These are phyloP conservation scores for Calocybe cyanea DNA, from an alignment of 768 basidiomycete species.

Conservation along the genomic window DNA sequence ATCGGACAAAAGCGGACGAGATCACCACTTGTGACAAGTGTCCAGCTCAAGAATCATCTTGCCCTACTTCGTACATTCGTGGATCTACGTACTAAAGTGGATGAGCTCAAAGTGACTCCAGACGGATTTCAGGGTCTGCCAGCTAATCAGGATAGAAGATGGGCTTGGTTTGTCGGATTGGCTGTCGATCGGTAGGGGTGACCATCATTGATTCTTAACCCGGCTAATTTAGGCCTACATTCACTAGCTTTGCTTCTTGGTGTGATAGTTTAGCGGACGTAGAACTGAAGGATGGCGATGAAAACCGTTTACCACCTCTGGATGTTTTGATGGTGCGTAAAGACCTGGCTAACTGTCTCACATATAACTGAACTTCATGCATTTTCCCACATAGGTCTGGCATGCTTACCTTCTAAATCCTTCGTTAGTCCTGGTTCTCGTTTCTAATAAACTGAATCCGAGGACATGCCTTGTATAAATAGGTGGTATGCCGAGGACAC, in stretches of 20 bases:
- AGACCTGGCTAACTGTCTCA: too few relatives aligned
- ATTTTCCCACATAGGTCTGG: conserved; percentile 11
- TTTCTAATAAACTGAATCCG: neutral
- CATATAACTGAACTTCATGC: neutral
- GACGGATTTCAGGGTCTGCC: conserved; percentile 1
- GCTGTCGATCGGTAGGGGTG: conserved; percentile 12
- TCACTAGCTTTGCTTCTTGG: conserved; percentile 13
- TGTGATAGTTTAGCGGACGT: conserved; percentile 6
- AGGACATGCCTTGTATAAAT: neutral
- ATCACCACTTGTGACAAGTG: conserved; percentile 24
- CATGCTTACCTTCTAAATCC: conserved; percentile 18
- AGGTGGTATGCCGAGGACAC: conserved; percentile 18
- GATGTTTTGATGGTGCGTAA: conserved; percentile 16
- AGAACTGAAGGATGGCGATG: conserved; percentile 1
- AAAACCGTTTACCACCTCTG: conserved; percentile 12
- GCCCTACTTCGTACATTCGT: neutral
- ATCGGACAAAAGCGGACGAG: conserved; percentile 22
- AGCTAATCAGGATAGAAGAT: conserved; percentile 7
- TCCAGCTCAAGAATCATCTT: conserved; percentile 15
- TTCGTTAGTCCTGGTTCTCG: conserved; percentile 4
- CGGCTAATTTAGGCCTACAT: neutral
- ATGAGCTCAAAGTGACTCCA: neutral
- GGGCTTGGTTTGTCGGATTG: conserved; percentile 14
- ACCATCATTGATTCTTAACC: neutral
- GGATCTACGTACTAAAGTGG: neutral